Conservation (phyloP, 1,139 yeast species). For the Candida dubliniensis region DNA sequence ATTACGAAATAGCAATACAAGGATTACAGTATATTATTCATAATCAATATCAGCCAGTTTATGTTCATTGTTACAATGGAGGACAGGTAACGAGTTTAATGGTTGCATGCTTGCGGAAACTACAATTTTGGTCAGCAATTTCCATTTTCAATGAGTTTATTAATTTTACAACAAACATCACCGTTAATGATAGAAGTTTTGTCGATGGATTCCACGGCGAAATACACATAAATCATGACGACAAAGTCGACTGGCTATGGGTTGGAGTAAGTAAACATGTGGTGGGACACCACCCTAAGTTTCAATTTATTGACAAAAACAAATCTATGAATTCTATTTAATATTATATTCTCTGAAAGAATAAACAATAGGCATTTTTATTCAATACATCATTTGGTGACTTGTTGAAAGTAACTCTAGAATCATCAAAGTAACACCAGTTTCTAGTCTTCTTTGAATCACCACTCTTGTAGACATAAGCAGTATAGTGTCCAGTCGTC, state of each 20-base stretch:
- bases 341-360: conserved; percentile 48
- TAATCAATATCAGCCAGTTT: conserved; percentile 64
- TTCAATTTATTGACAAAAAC: conserved; percentile 31
- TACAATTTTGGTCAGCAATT: conserved; percentile 87
- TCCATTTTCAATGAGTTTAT: conserved; percentile 86
- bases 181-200: conserved; percentile 78
- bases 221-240: conserved; percentile 48
- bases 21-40: conserved; percentile 65
- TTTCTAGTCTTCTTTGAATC: conserved; percentile 37
- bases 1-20: conserved; percentile 57
- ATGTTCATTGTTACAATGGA: conserved; percentile 86
- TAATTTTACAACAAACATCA: conserved; percentile 74
- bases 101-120: conserved; percentile 80
- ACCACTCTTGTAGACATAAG: conserved; percentile 66
- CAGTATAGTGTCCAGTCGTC: conserved; percentile 90
- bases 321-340: conserved; percentile 2
- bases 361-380: conserved; percentile 74
- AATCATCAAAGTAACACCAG: conserved; percentile 82
- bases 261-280: conserved; percentile 64
- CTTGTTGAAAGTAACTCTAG: conserved; percentile 48
- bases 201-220: conserved; percentile 78
- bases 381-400: conserved; percentile 48
- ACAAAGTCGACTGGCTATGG: conserved; percentile 74
- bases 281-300: conserved; percentile 44
- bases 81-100: conserved; percentile 83